Percentiles rank a stretch among this genome's conserved stretches.
phyloP scores from a whole-genome alignment of 108 stramenopile genomes.

The Asterionellopsis glacialis region DNA sequence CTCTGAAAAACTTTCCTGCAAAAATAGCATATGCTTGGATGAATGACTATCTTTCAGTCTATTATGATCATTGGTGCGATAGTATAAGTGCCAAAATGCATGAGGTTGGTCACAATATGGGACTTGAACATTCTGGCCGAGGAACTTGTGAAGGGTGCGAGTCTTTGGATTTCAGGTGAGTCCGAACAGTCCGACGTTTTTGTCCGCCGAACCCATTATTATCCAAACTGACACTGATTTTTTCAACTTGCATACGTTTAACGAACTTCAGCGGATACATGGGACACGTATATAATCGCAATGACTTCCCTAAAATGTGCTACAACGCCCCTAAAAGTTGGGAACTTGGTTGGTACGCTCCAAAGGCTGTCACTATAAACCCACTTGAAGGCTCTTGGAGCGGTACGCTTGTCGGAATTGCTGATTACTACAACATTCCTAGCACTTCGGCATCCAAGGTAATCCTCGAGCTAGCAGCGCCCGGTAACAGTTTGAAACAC shows the following conservation, averaged over 20 bases:
- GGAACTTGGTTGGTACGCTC: constrained; percentile 9
- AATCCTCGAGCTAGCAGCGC: background rate
- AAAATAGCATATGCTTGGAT: constrained; percentile 33
- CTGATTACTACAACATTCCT: background rate
- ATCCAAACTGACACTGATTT: no score
- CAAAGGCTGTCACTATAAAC: no score
- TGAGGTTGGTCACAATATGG: constrained; percentile 12
- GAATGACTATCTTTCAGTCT: constrained; percentile 32
- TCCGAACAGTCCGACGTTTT: no score
- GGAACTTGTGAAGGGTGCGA: constrained; percentile 48
- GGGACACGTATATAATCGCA: background rate
- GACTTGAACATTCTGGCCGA: constrained; percentile 22
- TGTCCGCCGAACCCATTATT: no score
- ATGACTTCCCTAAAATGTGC: constrained; percentile 5
- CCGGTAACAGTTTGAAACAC: background rate
- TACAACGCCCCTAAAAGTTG: constrained; percentile 9
- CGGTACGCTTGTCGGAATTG: no score
- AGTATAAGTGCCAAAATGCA: constrained; percentile 44
- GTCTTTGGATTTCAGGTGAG: no score
- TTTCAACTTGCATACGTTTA: no score
- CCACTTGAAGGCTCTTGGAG: no score
- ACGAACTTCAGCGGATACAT: no score
- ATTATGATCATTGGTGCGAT: constrained; percentile 47
- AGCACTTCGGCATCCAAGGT: background rate
- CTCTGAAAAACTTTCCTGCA: no score